A percentile compares a stretch with the other conserved stretches of the same genome.
Conservation (phyloP, 2,329 filamentous ascomycete species). For the Cladophialophora immunda region DNA sequence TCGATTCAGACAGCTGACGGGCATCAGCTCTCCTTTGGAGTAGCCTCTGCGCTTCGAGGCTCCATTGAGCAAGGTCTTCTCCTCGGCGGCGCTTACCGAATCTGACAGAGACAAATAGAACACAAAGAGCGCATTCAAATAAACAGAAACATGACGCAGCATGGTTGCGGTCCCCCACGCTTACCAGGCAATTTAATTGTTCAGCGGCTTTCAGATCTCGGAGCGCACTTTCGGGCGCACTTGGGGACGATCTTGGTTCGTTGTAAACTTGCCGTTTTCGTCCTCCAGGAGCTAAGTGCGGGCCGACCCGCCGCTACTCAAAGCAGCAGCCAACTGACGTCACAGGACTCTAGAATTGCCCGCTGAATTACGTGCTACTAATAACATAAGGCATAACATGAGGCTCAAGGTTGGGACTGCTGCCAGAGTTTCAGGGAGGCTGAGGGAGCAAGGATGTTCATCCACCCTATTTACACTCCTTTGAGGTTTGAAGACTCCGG, state of each 20-base stretch:
- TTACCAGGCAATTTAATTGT: not conserved
- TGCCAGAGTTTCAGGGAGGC: not conserved
- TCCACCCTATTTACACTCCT: not conserved
- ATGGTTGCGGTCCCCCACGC: conserved; percentile 22
- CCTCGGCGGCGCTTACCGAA: conserved; percentile 34
- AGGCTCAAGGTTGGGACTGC: not conserved
- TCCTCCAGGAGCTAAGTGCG: not conserved
- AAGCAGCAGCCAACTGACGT: no score
- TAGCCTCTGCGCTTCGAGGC: conserved; percentile 44
- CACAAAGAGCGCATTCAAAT: conserved; percentile 32
- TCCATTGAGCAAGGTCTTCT: conserved; percentile 21
- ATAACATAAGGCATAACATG: no score
- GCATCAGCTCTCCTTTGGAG: conserved; percentile 68
- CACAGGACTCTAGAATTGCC: no score
- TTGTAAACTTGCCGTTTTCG: not conserved
- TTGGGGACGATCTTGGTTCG: not conserved
- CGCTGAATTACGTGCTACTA: not conserved
- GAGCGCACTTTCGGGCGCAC: not conserved
- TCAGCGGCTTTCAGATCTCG: not conserved
- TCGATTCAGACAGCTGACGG: conserved; percentile 77
- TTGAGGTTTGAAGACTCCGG: not conserved
- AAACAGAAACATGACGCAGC: conserved; percentile 27
- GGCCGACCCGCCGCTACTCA: not conserved
- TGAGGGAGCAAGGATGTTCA: not conserved
- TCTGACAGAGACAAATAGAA: conserved; percentile 38